These are phyloP conservation scores for Dipteronia dyeriana DNA, from an alignment of 345 rosid species.

Conservation along the genomic window DNA sequence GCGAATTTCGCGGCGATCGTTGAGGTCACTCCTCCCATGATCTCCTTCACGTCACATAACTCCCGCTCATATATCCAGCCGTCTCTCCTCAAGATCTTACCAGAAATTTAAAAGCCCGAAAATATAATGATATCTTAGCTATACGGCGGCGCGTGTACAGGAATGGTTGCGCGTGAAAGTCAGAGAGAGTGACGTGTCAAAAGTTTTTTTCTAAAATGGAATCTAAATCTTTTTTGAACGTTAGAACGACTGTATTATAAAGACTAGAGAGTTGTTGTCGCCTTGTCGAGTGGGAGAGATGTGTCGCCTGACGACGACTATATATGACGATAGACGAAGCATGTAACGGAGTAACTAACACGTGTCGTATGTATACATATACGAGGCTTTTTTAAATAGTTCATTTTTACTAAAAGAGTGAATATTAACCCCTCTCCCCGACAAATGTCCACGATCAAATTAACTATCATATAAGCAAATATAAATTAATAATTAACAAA, in stretches of 20 bases:
- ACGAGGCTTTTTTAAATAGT: too few species aligned
- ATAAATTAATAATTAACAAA: too few species aligned
- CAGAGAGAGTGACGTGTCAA: background rate
- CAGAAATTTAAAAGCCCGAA: background rate
- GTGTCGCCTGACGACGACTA: slow-evolving; percentile 33
- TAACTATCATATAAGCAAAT: too few species aligned
- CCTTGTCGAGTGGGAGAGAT: background rate
- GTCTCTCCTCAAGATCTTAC: slow-evolving; percentile 16
- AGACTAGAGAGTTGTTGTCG: background rate
- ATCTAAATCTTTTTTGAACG: slow-evolving; percentile 12
- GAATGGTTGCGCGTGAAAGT: background rate
- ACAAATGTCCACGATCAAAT: too few species aligned
- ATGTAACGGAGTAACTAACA: background rate
- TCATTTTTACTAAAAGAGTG: too few species aligned
- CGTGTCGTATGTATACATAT: background rate
- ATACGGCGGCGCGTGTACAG: background rate
- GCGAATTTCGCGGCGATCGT: slow-evolving; percentile 98
- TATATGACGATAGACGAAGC: background rate
- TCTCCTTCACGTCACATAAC: slow-evolving; percentile 43
- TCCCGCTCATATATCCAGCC: slow-evolving; percentile 34
- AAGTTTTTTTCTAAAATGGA: background rate
- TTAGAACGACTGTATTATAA: background rate
- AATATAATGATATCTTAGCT: background rate
- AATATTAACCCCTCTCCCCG: too few species aligned
- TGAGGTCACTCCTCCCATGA: slow-evolving; percentile 96